Base-by-base conservation (phyloP, 2,329 filamentous ascomycete genomes). In the Ophiostoma novo-ulmi region DNA sequence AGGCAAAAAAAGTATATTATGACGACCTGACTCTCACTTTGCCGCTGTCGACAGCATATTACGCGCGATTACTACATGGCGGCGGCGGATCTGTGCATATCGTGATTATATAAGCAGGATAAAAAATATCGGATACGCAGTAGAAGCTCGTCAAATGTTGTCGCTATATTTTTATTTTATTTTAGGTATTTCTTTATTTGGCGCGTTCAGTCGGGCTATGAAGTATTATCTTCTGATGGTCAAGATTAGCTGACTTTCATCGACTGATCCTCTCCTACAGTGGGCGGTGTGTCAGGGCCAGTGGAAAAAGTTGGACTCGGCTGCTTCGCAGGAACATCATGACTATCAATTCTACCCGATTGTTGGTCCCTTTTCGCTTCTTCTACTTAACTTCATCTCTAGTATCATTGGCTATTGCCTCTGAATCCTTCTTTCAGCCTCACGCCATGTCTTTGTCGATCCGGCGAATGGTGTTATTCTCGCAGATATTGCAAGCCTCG, bases 231-330 rank as follows among this genome's bases (percentile, higher is more conserved):
- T n/a, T 26, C 10, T 26, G 52, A 22, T 31, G 52, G 14, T 58
- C n/a, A 26, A 58, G 22, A 22, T 58, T 26, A 8, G 39, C 11
- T 11, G 11, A 44, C 10, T 11, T 14, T 31, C 31, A 7, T 44
- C 39, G 39, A 44, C 39, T 13, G 8, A 44, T 11, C 2, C 10
- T 44, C 2, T 17, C 11, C 2, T 13, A 58, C n/a, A 31, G 35
- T 67, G 10, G 64, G 64, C 36, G 64, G 38, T 66, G 48, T 66
- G 38, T 39, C 66, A 66, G 52, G 36, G 26, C 67, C 69, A 70
- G 65, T 70, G 48, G 22, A 58, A n/a, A 64, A 64, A 64, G 61
- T 64, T 14, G 61, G 17, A 14, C 14, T 44, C 14, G 41, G 20
- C 41, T 17, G 14, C 41, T 10, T 39, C 14, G 17, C 41, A 44